A percentile compares a stretch with the other conserved stretches of the same genome.
These are phyloP conservation scores for Neocatenulostroma microsporum DNA, from an alignment of 2,329 filamentous ascomycete species.

Conservation along the genomic window DNA sequence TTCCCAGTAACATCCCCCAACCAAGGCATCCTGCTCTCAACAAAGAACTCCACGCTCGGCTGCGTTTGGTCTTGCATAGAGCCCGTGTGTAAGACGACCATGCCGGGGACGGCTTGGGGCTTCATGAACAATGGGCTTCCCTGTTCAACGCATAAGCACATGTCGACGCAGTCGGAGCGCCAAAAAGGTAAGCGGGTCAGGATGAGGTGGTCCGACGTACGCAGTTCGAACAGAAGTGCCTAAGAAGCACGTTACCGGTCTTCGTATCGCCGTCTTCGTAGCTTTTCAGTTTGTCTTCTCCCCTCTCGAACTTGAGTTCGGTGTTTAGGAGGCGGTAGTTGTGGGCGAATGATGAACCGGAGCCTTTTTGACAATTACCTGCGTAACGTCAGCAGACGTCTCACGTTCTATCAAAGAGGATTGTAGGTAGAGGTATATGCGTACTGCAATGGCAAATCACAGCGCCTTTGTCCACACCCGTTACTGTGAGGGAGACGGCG, in stretches of 20 bases:
- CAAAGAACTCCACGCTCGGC: conserved; percentile 12
- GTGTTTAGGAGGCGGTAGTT: conserved; percentile 24
- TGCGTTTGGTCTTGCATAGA: conserved; percentile 13
- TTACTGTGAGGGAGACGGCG: conserved; percentile 17
- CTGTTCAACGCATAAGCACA: no score
- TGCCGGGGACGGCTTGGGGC: conserved; percentile 13
- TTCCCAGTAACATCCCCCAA: conserved; percentile 12
- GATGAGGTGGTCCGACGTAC: conserved; percentile 17
- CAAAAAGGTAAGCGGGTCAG: no score
- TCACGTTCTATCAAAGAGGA: no score
- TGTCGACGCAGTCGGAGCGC: no score
- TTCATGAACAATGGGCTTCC: conserved; percentile 19
- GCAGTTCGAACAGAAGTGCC: conserved; percentile 24
- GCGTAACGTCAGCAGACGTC: no score
- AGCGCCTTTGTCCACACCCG: conserved; percentile 23
- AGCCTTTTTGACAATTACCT: conserved; percentile 17
- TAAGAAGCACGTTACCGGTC: conserved; percentile 18
- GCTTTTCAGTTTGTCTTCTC: conserved; percentile 16
- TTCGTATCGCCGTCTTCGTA: conserved; percentile 22
- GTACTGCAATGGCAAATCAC: conserved; percentile 26
- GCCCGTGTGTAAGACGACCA: conserved; percentile 13
- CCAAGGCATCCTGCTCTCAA: conserved; percentile 12
- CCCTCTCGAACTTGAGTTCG: conserved; percentile 18
- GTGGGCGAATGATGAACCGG: conserved; percentile 23
- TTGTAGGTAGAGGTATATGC: no score